Base-by-base conservation (phyloP, 306 rosid species). In the Hippophae gyantsensis region DNA sequence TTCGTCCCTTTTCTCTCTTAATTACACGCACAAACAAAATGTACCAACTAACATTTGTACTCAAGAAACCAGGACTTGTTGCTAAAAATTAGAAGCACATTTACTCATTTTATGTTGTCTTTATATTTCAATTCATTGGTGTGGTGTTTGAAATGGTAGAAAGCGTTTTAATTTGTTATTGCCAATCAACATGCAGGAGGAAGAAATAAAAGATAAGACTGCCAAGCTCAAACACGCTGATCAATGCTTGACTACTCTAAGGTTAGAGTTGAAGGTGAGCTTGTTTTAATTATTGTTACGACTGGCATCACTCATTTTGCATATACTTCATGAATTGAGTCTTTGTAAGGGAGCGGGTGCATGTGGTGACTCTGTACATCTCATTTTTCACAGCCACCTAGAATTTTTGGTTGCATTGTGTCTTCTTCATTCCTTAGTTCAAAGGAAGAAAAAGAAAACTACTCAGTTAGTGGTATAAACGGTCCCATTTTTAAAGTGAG, bases 221-320 rank as follows among this genome's bases (percentile, higher is more conserved):
- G 82, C 81, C 43, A 78, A 81, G 75, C 67, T 90, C 50, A 90
- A 84, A 56, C 65, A 84, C 70, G 93, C 89, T 5, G 95, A 90
- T 74, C 86, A 76, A 81, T 79, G 93, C 71, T 70, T 90, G 76
- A 81, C 90, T 46, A 87, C 95, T 63, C 68, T 84, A 23, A 81
- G 71, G 60, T 71, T 83, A 48, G 94, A 90, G 74, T 65, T 90
- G 77, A 90, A 84, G 95, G 97, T 87, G 72, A 72, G 38, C 38
- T 32, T 32, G 78, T 32, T 32, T 32, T 32, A 32, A 32, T 32
- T 32, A 32, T 32, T 32, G 38, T 32, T 32, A 32, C 2, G 38
- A 32, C 38, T 32, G 38, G 38, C 38, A 32, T 32, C 38, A 32
- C 38, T 32, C 38, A 32, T 32, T 32, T 32, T 32, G 38, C 38